Conservation (phyloP, 2,329 filamentous ascomycete species). For the Trichoderma simmonsii region DNA sequence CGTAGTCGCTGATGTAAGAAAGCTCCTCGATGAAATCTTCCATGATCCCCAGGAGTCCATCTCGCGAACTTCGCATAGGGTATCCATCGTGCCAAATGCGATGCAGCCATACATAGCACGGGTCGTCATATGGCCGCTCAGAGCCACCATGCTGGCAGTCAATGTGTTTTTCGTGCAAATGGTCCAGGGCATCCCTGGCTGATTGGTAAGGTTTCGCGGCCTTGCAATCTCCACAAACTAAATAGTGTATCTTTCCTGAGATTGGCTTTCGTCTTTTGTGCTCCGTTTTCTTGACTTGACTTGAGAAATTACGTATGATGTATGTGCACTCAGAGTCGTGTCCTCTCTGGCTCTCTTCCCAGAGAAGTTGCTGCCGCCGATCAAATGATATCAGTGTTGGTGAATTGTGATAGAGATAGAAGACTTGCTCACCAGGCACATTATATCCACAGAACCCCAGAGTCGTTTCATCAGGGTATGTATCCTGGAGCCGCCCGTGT, state of each 20-base stretch:
- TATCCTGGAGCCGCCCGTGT: background rate
- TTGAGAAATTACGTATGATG: background rate
- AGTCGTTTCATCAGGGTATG: background rate
- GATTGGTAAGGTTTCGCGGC: background rate
- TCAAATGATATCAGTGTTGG: background rate
- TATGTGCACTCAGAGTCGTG: background rate
- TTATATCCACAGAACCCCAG: slow-evolving; percentile 7
- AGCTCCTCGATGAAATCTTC: background rate
- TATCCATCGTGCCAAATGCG: background rate
- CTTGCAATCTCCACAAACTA: background rate
- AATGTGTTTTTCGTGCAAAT: slow-evolving; percentile 5
- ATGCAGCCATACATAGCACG: slow-evolving; percentile 14
- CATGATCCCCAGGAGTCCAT: background rate
- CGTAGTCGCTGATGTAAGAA: background rate
- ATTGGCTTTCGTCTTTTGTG: background rate
- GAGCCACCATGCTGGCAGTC: background rate
- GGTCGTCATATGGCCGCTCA: slow-evolving; percentile 8
- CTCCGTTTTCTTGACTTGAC: background rate
- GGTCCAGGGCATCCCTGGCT: background rate
- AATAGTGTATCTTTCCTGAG: background rate
- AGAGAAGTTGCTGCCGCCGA: background rate
- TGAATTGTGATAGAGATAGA: background rate
- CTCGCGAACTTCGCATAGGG: background rate
- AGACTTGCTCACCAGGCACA: background rate
- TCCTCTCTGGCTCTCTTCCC: background rate